These are phyloP conservation scores for Arachnopeziza araneosa DNA, from an alignment of 2,329 filamentous ascomycete species.

Conservation along the genomic window DNA sequence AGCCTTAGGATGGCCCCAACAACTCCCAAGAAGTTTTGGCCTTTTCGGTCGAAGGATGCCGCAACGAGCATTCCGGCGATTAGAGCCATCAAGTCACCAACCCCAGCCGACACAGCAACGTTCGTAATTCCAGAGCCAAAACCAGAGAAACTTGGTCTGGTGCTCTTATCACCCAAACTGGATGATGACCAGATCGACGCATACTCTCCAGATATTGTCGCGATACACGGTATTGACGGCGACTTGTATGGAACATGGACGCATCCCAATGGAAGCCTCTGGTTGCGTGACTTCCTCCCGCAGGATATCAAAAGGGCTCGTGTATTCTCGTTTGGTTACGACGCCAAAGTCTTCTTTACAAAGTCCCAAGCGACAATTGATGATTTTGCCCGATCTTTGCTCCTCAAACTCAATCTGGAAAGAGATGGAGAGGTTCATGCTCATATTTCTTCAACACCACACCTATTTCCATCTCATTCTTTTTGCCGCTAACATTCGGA, in stretches of 20 bases:
- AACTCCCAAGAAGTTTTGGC: too few relatives aligned
- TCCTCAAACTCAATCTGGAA: neutral
- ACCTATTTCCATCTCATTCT: neutral
- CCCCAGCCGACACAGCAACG: too few relatives aligned
- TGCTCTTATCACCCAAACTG: neutral
- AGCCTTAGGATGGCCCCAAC: too few relatives aligned
- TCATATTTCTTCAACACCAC: neutral
- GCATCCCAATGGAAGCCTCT: conserved; percentile 12
- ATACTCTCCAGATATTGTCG: conserved; percentile 10
- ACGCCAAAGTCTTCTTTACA: conserved; percentile 2
- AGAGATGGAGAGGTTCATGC: neutral
- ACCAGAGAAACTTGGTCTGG: neutral
- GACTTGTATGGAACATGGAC: conserved; percentile 23
- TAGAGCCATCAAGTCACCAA: too few relatives aligned
- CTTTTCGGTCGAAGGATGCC: too few relatives aligned
- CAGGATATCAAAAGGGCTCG: conserved; percentile 16
- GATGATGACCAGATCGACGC: neutral
- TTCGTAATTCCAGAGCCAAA: too few relatives aligned
- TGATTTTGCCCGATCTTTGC: neutral
- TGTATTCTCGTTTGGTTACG: conserved; percentile 22
- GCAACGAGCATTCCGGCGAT: too few relatives aligned
- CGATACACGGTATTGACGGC: conserved; percentile 18
- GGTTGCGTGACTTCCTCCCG: conserved; percentile 19
- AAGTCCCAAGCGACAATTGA: neutral
- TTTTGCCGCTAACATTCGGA: neutral